phyloP scores from a whole-genome alignment of 257 asterid species.

The Parsonsia alboflavescens region DNA sequence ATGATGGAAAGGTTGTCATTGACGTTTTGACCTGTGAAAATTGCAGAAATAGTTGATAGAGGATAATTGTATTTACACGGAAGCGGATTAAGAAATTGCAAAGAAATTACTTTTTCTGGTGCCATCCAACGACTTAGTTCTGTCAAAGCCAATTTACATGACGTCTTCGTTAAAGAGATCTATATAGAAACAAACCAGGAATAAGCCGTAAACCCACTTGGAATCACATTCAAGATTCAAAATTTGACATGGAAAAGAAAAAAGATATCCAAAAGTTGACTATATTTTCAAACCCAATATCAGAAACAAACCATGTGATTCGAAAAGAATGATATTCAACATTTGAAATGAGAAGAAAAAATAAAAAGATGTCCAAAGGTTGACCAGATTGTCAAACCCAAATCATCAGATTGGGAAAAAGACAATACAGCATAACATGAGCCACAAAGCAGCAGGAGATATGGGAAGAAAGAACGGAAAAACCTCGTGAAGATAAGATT shows the following conservation, averaged over 20 bases:
- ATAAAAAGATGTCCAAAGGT: background rate
- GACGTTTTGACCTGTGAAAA: slow-evolving; percentile 62
- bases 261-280: no score
- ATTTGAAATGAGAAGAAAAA: background rate
- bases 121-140: slow-evolving; percentile 67
- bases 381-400: background rate
- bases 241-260: background rate
- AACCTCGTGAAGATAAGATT: slow-evolving; percentile 74
- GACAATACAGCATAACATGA: background rate
- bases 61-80: background rate
- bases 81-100: background rate
- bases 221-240: background rate
- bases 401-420: background rate
- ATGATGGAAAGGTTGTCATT: slow-evolving; percentile 62
- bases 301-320: no score
- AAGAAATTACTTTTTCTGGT: slow-evolving; percentile 59
- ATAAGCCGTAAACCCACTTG: background rate
- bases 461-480: background rate
- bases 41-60: background rate
- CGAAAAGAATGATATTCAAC: background rate
- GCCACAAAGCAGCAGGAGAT: no score
- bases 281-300: background rate
- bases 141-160: slow-evolving; percentile 62
- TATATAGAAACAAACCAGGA: slow-evolving; percentile 19
- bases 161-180: slow-evolving; percentile 40